Conservation (phyloP, 805 yeast genomes). For the Geotrichum ghanense region DNA sequence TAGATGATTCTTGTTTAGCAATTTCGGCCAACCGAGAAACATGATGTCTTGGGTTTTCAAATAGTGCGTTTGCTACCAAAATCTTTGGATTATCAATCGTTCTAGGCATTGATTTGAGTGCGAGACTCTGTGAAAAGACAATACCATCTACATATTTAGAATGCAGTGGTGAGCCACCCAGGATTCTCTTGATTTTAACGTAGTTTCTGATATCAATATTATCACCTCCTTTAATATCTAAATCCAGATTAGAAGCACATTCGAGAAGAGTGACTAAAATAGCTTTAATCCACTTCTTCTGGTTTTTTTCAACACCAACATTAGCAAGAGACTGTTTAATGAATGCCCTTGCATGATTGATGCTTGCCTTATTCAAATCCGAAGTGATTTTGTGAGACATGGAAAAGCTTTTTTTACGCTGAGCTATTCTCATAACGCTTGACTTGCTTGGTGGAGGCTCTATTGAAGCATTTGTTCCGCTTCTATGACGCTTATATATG, state of each 20-base stretch:
- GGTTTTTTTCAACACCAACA: conserved; percentile 25
- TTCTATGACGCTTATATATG: conserved; percentile 12
- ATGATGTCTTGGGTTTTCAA: conserved; percentile 72
- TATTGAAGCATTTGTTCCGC: conserved; percentile 12
- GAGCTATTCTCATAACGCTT: conserved; percentile 13
- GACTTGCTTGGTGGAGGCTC: conserved; percentile 8
- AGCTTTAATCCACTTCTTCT: conserved; percentile 45
- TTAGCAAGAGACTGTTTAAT: conserved; percentile 23
- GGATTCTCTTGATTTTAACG: conserved; percentile 72
- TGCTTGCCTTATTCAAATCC: conserved; percentile 24
- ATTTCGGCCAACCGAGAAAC: conserved; percentile 76
- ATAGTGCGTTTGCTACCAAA: conserved; percentile 74
- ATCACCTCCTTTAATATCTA: conserved; percentile 52
- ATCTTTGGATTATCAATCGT: conserved; percentile 57
- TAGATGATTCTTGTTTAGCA: conserved; percentile 79
- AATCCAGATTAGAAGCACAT: conserved; percentile 47
- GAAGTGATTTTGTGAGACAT: conserved; percentile 5
- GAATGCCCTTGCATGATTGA: conserved; percentile 20
- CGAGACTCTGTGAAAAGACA: conserved; percentile 73
- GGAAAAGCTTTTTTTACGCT: conserved; percentile 13
- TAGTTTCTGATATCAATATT: conserved; percentile 80
- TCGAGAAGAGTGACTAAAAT: conserved; percentile 41
- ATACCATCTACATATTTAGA: conserved; percentile 63
- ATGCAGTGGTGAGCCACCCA: conserved; percentile 59
- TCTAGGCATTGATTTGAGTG: conserved; percentile 67